A percentile compares a stretch with the other conserved stretches of the same genome.
Evolutionary conservation across 2,329 filamentous ascomycete genomes (phyloP).

Genomic region (Penicillium sp.): DNA sequence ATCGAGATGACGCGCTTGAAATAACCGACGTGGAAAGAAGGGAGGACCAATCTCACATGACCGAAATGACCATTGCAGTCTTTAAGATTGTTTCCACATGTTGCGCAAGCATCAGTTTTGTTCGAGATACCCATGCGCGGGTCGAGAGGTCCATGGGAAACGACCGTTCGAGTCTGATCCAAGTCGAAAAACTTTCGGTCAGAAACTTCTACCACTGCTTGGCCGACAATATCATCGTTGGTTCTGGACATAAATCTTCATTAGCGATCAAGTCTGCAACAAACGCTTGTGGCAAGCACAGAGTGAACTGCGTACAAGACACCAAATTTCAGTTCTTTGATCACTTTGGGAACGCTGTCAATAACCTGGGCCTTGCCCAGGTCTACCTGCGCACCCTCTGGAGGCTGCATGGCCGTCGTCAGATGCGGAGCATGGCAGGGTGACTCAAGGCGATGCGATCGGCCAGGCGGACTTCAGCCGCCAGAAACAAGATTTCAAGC

Average conservation of each 20-base stretch:
- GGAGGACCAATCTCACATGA: slow-evolving; percentile 83
- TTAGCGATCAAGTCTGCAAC: slow-evolving; percentile 18
- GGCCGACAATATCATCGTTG: slow-evolving; percentile 90
- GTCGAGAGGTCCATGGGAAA: slow-evolving; percentile 82
- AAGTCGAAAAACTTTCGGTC: slow-evolving; percentile 92
- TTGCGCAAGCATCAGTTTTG: slow-evolving; percentile 75
- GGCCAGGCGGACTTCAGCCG: slow-evolving; percentile 19
- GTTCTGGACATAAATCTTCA: slow-evolving; percentile 54
- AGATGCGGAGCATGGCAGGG: slow-evolving; percentile 38
- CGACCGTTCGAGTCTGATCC: slow-evolving; percentile 71
- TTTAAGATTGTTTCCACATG: slow-evolving; percentile 76
- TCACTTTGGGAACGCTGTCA: slow-evolving; percentile 83
- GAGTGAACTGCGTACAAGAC: slow-evolving; percentile 63
- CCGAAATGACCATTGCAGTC: slow-evolving; percentile 95
- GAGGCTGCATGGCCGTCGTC: slow-evolving; percentile 41
- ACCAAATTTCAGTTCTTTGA: slow-evolving; percentile 90
- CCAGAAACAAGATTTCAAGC: slow-evolving; percentile 3
- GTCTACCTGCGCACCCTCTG: slow-evolving; percentile 47
- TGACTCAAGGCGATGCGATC: slow-evolving; percentile 26
- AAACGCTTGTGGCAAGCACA: slow-evolving; percentile 3
- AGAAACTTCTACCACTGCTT: slow-evolving; percentile 92
- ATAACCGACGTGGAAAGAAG: slow-evolving; percentile 94
- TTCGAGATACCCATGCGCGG: slow-evolving; percentile 82
- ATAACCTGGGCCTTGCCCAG: slow-evolving; percentile 79
- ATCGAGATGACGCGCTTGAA: slow-evolving; percentile 90